Conservation (phyloP, 2,329 filamentous ascomycete species). For the Xylaria sp. region DNA sequence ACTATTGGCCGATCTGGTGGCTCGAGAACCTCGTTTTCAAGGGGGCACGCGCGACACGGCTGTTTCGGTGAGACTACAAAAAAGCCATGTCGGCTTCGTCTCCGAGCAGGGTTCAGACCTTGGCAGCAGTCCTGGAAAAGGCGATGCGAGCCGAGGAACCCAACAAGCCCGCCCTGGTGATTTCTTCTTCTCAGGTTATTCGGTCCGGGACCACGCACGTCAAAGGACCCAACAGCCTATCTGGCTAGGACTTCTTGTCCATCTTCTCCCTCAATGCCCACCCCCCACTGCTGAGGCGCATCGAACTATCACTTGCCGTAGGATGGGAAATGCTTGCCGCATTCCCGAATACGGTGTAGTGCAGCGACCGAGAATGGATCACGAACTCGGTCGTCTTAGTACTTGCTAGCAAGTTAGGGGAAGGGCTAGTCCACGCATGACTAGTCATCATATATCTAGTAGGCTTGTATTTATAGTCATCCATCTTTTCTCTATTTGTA, state of each 20-base stretch:
- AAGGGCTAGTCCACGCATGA: conserved; percentile 8
- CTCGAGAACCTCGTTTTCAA: not conserved
- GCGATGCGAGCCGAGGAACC: conserved; percentile 13
- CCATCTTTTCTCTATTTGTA: conserved; percentile 16
- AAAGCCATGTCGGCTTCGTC: not conserved
- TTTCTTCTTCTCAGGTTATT: conserved; percentile 21
- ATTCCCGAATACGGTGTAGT: conserved; percentile 25
- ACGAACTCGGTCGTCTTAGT: not conserved
- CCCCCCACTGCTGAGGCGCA: conserved; percentile 4
- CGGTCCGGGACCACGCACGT: conserved; percentile 22
- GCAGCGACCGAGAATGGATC: conserved; percentile 15
- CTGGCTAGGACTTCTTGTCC: not conserved
- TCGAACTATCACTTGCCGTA: conserved; percentile 21
- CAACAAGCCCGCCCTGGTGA: conserved; percentile 19
- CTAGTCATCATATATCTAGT: conserved; percentile 15
- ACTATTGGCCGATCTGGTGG: conserved; percentile 33
- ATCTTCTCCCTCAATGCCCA: conserved; percentile 6
- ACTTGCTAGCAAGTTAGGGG: conserved; percentile 5
- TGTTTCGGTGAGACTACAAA: not conserved
- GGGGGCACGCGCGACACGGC: not conserved
- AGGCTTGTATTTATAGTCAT: conserved; percentile 15
- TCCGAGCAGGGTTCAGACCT: conserved; percentile 21
- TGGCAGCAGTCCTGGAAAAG: conserved; percentile 7
- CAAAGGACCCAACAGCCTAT: not conserved
- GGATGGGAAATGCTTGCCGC: conserved; percentile 24